phyloP scores from a whole-genome alignment of 768 basidiomycete species.

The Rhizopogon rudus region DNA sequence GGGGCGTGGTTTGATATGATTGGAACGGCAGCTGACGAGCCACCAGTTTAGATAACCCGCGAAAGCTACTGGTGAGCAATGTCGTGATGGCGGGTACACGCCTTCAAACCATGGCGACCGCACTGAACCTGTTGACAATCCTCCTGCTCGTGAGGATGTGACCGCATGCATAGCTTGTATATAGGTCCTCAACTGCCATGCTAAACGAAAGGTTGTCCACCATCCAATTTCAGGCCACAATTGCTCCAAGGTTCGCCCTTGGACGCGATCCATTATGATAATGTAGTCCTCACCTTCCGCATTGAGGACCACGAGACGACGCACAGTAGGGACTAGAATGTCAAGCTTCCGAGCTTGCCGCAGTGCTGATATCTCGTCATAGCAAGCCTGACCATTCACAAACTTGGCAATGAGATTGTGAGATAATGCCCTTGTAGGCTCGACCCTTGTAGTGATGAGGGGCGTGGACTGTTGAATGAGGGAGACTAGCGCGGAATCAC shows the following conservation, averaged over 20 bases:
- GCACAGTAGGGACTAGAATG: conserved; percentile 1
- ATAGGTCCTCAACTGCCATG: too few relatives aligned
- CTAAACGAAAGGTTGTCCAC: conserved; percentile 1
- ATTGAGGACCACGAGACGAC: neutral
- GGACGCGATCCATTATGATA: conserved; percentile 7
- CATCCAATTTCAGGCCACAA: neutral
- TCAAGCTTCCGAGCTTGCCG: neutral
- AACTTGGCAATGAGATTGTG: neutral
- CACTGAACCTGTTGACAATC: too few relatives aligned
- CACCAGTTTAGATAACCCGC: conserved; percentile 5
- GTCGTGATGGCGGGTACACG: neutral
- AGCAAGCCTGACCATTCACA: neutral
- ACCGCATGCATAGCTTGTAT: too few relatives aligned
- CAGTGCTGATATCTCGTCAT: conserved; percentile 1
- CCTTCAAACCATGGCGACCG: too few relatives aligned
- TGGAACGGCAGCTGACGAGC: neutral
- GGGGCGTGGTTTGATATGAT: neutral
- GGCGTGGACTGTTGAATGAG: too few relatives aligned
- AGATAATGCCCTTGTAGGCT: neutral
- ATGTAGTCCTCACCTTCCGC: neutral
- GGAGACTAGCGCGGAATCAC: too few relatives aligned
- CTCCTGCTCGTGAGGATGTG: too few relatives aligned
- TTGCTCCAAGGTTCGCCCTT: neutral
- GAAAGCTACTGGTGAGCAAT: neutral
- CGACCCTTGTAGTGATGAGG: neutral